Conservation (phyloP, 495 filamentous ascomycete genomes). For the Aspergillus campestris region DNA sequence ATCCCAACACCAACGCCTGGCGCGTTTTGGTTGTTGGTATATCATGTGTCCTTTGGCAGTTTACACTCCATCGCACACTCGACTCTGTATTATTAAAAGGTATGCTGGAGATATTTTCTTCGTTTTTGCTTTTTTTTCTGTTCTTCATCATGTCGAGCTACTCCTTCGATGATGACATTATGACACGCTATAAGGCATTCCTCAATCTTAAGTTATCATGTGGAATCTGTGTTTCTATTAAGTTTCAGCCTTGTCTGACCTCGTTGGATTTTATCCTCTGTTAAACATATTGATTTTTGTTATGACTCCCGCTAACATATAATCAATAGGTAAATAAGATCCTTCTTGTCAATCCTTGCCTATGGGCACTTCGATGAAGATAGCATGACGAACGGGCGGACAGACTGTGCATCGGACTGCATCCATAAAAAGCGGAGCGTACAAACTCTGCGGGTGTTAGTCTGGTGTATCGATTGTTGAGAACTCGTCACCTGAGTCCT, state of each 20-base stretch:
- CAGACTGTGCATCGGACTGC: slow-evolving; percentile 66
- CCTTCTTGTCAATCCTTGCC: slow-evolving; percentile 9
- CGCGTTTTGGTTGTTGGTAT: not conserved
- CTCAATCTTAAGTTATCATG: slow-evolving; percentile 88
- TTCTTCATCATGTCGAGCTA: slow-evolving; percentile 4
- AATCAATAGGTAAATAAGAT: slow-evolving; percentile 46
- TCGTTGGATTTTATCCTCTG: slow-evolving; percentile 15
- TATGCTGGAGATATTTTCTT: slow-evolving; percentile 10
- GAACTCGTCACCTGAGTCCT: slow-evolving; percentile 88
- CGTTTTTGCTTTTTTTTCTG: not conserved
- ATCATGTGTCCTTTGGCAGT: not conserved
- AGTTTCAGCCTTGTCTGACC: slow-evolving; percentile 99
- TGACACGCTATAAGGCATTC: slow-evolving; percentile 88
- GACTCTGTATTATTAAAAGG: slow-evolving; percentile 13
- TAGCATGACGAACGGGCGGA: slow-evolving; percentile 97
- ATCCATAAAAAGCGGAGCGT: slow-evolving; percentile 65
- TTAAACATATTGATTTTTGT: slow-evolving; percentile 11
- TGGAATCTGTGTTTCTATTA: slow-evolving; percentile 67
- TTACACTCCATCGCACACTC: not conserved
- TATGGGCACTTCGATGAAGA: slow-evolving; percentile 59
- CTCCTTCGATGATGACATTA: slow-evolving; percentile 68
- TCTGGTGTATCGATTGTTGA: slow-evolving; percentile 82
- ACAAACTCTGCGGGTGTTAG: slow-evolving; percentile 75
- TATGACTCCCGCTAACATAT: slow-evolving; percentile 34
- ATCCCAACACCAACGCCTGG: slow-evolving; percentile 3